phyloP scores from a whole-genome alignment of 495 filamentous ascomycete genomes.

The Lophiotrema nucula region DNA sequence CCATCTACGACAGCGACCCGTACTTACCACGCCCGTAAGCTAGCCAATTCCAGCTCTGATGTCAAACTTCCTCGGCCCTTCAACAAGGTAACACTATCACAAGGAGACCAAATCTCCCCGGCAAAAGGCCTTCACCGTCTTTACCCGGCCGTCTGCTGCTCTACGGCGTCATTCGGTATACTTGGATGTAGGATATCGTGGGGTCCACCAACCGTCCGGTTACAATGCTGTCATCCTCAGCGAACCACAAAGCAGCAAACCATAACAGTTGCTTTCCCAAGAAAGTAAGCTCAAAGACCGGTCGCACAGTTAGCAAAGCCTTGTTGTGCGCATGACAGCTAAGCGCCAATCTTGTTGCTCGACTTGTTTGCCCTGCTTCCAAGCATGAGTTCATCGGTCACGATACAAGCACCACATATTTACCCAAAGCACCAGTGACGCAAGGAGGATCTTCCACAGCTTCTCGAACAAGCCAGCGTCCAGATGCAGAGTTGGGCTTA shows the following conservation, averaged over 20 bases:
- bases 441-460: background rate
- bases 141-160: too few relatives aligned
- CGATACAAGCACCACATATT: constrained; percentile 4
- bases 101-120: too few relatives aligned
- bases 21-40: background rate
- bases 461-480: constrained; percentile 11
- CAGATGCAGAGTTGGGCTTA: background rate
- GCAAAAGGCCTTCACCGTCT: too few relatives aligned
- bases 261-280: too few relatives aligned
- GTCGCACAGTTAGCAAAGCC: background rate
- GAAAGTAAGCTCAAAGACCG: too few relatives aligned
- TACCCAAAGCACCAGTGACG: constrained; percentile 1
- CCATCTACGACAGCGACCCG: background rate
- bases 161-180: too few relatives aligned
- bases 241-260: too few relatives aligned
- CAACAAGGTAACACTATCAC: too few relatives aligned
- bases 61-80: too few relatives aligned
- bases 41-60: background rate
- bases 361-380: background rate
- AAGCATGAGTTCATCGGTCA: constrained; percentile 19
- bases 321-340: constrained; percentile 3
- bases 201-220: too few relatives aligned
- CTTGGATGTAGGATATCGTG: too few relatives aligned
- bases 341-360: background rate
- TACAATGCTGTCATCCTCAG: too few relatives aligned